These are phyloP conservation scores for Pichia nakasei DNA, from an alignment of 805 yeast genomes.

Conservation along the genomic window DNA sequence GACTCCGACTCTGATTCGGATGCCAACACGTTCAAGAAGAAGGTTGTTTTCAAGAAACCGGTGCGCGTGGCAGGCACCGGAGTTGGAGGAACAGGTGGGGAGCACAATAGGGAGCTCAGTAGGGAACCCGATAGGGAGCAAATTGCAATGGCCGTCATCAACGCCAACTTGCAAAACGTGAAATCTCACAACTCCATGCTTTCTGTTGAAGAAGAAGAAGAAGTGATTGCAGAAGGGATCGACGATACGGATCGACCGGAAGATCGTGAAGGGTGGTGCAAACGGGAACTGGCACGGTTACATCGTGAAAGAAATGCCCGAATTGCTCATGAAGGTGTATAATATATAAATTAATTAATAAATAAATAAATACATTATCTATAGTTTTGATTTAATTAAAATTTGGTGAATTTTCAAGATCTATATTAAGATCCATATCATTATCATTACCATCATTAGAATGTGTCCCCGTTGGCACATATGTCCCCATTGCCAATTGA, in stretches of 20 bases:
- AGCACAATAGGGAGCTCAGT: too few relatives aligned
- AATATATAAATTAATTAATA: too few relatives aligned
- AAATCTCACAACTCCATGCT: background rate
- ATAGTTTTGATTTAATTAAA: too few relatives aligned
- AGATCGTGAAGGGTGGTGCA: background rate
- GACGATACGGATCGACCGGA: background rate
- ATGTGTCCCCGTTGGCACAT: slow-evolving; percentile 7
- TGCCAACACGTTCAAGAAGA: background rate
- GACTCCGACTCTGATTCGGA: background rate
- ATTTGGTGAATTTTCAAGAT: background rate
- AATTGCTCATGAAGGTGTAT: background rate
- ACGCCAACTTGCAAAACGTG: background rate
- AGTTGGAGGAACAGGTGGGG: background rate
- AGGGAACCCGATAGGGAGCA: too few relatives aligned
- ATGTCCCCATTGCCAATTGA: slow-evolving; percentile 3
- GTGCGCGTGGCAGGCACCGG: too few relatives aligned
- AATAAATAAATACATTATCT: background rate
- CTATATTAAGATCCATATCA: slow-evolving; percentile 13
- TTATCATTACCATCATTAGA: slow-evolving; percentile 11
- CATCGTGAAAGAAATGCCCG: background rate
- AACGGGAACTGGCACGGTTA: background rate
- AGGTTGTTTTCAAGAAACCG: background rate
- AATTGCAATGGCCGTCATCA: background rate
- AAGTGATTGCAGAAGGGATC: background rate
- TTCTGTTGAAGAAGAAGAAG: background rate